Percentiles rank a stretch among this genome's conserved stretches.
These are phyloP conservation scores for Circinella umbellata DNA, from an alignment of 371 early-diverging fungal species.

Conservation along the genomic window DNA sequence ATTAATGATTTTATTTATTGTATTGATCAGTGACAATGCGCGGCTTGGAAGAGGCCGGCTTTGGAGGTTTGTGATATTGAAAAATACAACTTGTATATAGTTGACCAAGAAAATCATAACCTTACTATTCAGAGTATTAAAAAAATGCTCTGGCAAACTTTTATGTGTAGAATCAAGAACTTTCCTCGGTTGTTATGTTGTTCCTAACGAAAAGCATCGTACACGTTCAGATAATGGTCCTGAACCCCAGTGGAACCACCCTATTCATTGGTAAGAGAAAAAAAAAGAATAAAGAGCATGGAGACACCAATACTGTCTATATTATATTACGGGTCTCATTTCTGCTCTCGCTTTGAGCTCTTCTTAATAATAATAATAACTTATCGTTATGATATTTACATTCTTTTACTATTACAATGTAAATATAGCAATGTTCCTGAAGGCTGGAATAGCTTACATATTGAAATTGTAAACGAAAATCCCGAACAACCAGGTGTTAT, in stretches of 20 bases:
- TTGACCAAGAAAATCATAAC: too few relatives aligned
- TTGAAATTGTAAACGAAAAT: conserved; percentile 47
- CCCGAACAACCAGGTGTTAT: conserved; percentile 36
- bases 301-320: too few relatives aligned
- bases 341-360: too few relatives aligned
- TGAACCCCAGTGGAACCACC: conserved; percentile 44
- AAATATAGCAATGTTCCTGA: conserved; percentile 28
- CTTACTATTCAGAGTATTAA: background rate
- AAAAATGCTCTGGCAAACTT: background rate
- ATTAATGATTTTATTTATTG: background rate
- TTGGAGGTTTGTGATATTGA: conserved; percentile 12
- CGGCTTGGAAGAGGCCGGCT: conserved; percentile 21
- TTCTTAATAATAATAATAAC: too few relatives aligned
- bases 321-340: too few relatives aligned
- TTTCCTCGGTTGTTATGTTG: conserved; percentile 46
- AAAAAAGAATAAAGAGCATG: background rate
- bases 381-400: too few relatives aligned
- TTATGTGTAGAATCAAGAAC: conserved; percentile 26
- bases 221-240: conserved; percentile 39
- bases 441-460: conserved; percentile 17
- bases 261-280: conserved; percentile 29
- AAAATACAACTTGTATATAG: background rate
- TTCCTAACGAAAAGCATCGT: conserved; percentile 44
- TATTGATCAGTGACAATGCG: conserved; percentile 10
- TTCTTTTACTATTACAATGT: background rate